Evolutionary conservation across 139 green algal species (phyloP), one percentile per base, ranked within the genome.

Genomic region (Monoraphidium neglectum): DNA sequence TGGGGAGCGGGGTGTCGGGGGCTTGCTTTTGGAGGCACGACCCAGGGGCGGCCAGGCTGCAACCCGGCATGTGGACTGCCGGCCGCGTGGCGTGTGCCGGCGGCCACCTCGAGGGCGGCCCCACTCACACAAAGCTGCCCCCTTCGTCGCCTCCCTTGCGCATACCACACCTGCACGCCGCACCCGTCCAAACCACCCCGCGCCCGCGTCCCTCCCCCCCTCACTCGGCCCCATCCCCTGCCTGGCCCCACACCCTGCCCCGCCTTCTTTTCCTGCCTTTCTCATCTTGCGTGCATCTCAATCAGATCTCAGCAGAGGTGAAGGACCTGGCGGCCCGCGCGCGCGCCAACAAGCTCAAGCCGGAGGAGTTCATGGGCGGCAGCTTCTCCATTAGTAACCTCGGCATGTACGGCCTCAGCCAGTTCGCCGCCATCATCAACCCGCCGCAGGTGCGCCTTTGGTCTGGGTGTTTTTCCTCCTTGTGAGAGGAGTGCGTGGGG

Each of bases 341-440:
- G 6, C 74, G 90, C 1, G 87, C 84, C 3, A 95, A 95, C 77
- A 96, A 95, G 87, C 86, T 99, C 32, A 94, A 94, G 78, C 95
- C 95, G 1, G 82, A 98, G 60, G 95, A 99, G 85, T 97, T 96
- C 78, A 85, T 84, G 76, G 93, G 93, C 30, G 93, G 93, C 26
- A 90, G 81, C n/a, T 97, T 97, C 85, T 92, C 82, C 54, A 90
- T 97, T 46, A 93, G 86, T 49, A 98, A 98, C 80, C 84, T 98
- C 35, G 93, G 95, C 47, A 99, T 99, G 96, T 98, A 90, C 75
- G 90, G 91, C 4, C 68, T 98, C 0, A 82, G 93, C 57, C 16
- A 78, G 32, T 99, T 99, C 82, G 86, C 16, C 46, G 94, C 96
- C 43, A 99, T 99, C 86, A 93, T 99, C 79, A 99, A 99, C 87